Evolutionary conservation across 345 rosid species (phyloP).

Genomic region (Camelina neglecta): DNA sequence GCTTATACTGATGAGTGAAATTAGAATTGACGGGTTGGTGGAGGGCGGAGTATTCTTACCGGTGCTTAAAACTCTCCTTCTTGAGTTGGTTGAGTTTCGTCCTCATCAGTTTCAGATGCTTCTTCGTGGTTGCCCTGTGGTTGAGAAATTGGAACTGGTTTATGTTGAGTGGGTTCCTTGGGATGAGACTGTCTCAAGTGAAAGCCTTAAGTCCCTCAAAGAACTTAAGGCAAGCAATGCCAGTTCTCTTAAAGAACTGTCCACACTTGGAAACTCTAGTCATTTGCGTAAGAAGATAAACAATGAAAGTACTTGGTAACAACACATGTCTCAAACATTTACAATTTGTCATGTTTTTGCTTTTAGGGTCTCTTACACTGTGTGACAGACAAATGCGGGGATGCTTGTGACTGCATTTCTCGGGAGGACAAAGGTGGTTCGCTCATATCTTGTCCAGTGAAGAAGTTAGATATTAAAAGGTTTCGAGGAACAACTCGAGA

Average conservation of each 20-base stretch:
- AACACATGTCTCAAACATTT: too few species aligned
- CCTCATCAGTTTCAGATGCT: too few species aligned
- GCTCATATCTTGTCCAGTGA: constrained; percentile 18
- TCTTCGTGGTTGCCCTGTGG: too few species aligned
- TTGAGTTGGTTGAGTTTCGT: too few species aligned
- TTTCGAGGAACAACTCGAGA: background rate
- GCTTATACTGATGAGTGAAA: too few species aligned
- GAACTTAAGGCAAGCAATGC: constrained; percentile 30
- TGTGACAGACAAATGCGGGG: constrained; percentile 7
- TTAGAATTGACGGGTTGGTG: too few species aligned
- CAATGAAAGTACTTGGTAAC: too few species aligned
- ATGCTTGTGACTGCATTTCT: background rate
- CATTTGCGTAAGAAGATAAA: background rate
- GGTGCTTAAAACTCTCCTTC: too few species aligned
- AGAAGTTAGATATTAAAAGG: background rate
- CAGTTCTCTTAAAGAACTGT: constrained; percentile 18
- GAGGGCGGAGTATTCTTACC: too few species aligned
- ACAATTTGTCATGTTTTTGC: background rate
- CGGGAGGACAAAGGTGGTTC: constrained; percentile 14
- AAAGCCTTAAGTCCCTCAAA: background rate
- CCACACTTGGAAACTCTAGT: constrained; percentile 1
- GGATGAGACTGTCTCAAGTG: background rate
- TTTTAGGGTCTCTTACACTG: constrained; percentile 19
- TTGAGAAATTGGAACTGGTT: too few species aligned
- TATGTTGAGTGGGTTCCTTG: too few species aligned